Evolutionary conservation across 257 asterid species (phyloP).

Genomic region (Solanum chaucha): DNA sequence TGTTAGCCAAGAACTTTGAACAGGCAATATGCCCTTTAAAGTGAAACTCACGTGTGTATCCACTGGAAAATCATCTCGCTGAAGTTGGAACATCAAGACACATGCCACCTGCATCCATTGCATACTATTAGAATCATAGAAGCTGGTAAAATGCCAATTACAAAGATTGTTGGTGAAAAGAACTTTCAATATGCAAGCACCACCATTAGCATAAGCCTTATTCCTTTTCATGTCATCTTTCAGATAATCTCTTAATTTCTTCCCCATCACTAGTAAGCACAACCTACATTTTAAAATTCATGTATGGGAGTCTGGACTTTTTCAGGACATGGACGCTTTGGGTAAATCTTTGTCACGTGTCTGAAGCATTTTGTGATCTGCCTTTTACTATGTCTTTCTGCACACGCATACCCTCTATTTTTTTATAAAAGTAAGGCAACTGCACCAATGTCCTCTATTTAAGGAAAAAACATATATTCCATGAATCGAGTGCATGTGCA

Average conservation of each 20-base stretch:
- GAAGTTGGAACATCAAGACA: conserved; percentile 81
- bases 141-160: not conserved
- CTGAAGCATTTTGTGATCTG: not conserved
- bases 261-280: not conserved
- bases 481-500: not conserved
- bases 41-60: conserved; percentile 70
- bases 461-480: not conserved
- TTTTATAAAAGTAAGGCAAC: not conserved
- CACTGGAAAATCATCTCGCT: conserved; percentile 75
- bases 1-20: not conserved
- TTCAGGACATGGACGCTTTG: not conserved
- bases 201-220: not conserved
- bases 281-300: not conserved
- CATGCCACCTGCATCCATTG: conserved; percentile 65
- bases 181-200: not conserved
- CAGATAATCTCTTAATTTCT: not conserved
- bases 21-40: not conserved
- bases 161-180: not conserved
- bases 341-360: not conserved
- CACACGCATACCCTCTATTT: not conserved
- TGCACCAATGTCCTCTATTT: not conserved
- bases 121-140: conserved; percentile 4
- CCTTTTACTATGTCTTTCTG: not conserved
- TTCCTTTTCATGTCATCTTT: not conserved
- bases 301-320: not conserved